A percentile compares a stretch with the other conserved stretches of the same genome.
Conservation (phyloP, 345 rosid species). For the Pistacia integerrima region DNA sequence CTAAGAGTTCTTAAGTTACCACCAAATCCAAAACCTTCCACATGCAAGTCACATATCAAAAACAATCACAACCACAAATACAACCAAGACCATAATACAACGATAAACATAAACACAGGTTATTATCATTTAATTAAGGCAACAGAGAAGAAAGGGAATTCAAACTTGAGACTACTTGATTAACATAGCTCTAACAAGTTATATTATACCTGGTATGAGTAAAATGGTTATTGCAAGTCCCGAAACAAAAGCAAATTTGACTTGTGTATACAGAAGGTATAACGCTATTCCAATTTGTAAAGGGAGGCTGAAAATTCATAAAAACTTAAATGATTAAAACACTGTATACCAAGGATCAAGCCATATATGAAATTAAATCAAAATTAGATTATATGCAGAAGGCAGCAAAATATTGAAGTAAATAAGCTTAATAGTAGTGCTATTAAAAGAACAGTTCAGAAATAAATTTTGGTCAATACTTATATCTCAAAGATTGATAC, state of each 20-base stretch:
- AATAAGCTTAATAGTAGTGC: background rate
- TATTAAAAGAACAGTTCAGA: background rate
- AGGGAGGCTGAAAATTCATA: slow-evolving; percentile 74
- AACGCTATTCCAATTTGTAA: slow-evolving; percentile 88
- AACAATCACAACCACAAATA: background rate
- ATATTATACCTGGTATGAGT: slow-evolving; percentile 69
- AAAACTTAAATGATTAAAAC: background rate
- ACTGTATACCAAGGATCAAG: background rate
- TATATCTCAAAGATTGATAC: background rate
- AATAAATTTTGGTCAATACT: background rate
- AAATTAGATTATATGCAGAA: background rate
- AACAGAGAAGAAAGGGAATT: background rate
- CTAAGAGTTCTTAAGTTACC: background rate
- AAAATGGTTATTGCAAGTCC: slow-evolving; percentile 82
- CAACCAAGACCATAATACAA: background rate
- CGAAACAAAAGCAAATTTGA: slow-evolving; percentile 79
- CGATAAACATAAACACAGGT: background rate
- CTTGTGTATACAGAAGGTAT: slow-evolving; percentile 87
- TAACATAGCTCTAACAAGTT: background rate
- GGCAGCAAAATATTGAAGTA: background rate
- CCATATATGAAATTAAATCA: background rate
- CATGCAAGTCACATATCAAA: background rate
- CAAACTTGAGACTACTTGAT: background rate
- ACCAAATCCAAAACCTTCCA: too few relatives aligned
- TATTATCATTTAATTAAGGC: background rate